Evolutionary conservation across 2,329 filamentous ascomycete genomes (phyloP), one percentile per base, ranked within the genome.

Genomic region (Penicillium paneum): DNA sequence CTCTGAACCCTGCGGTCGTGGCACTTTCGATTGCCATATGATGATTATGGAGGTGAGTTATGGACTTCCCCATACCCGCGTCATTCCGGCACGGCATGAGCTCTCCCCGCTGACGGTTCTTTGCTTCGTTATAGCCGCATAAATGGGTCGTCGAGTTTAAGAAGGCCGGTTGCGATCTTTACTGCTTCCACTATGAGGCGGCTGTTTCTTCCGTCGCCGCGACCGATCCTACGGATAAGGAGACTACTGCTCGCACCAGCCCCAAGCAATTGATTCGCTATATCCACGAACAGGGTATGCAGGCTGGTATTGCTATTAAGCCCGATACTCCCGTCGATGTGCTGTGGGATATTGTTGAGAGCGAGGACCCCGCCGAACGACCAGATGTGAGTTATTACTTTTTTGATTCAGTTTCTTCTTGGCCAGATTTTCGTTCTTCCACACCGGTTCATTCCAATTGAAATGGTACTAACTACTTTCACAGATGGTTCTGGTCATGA

Each of bases 1-100:
- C 3, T 80, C 80, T 38, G 78, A 82, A 48, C 82, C 82, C 32
- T 80, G 88, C 63, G 91, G 89, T 49, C 89, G 87, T 65, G 94
- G 94, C 58, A 97, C 93, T 13, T 99, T 99, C 73, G 94, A 99
- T 76, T 99, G 94, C 82, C 94, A 99, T 77, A 97, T 99, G 94
- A 99, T 99, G 94, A 96, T 99, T 71, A 86, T 91, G 67, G 93
- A 99, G 88, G 90, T 93, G 76, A 35, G 48, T 38, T n/a, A 12
- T 28, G 17, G 24, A 28, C 28, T 41, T 40, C 42, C 17, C 8
- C 19, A n/a, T 39, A 26, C 36, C 42, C 51, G 43, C 15, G 8
- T 13, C 26, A 40, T 39, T 29, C 44, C 28, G 35, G 15, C 31
- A 19, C 36, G 29, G 39, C 41, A 36, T 46, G 42, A 46, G 46